Evolutionary conservation across 192 early-diverging fungal species (phyloP), one percentile per base, ranked within the genome.

Genomic region (Backusella mclennaniae): DNA sequence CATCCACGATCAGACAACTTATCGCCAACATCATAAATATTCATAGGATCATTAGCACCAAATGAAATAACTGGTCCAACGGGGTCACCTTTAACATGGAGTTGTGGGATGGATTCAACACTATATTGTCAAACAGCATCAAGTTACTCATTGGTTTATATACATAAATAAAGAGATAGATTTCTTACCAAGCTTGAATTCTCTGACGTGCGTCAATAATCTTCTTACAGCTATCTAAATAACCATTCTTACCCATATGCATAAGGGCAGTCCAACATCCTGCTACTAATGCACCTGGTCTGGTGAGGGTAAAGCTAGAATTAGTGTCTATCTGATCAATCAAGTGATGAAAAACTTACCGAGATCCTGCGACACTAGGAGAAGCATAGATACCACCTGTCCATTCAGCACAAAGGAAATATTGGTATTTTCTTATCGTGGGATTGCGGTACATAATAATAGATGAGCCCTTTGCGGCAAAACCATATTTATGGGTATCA

Each of bases 401-500:
- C 96, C 96, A 99, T 44, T 96, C 94, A 3, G 95, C 84, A n/a
- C 86, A 84, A 63, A 94, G 88, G 80, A 96, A 98, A 83, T 97
- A 99, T 83, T 97, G 96, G 86, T 92, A 94, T 73, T 93, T 95
- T 72, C 96, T 90, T 68, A 95, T 85, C 53, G 85, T 85, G 78
- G 91, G 91, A 83, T 82, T 83, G 35, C 88, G 86, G 82, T 97
- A 99, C 96, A 98, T 95, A 73, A 98, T 89, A 17, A 98, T 93
- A 6, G 93, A 96, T 6, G 94, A 93, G n/a, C 97, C 97, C 89
- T 99, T 99, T 53, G 97, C 96, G 1, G 97, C 97, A 84, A 99
- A 99, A 29, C 97, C 97, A 77, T 99, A 99, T 87, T 99, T 99
- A 90, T 99, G 97, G 0, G 96, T 95, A 85, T 99, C 97, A 79